Evolutionary conservation across 2,329 filamentous ascomycete species (phyloP).

Genomic region (Cladophialophora psammophila): DNA sequence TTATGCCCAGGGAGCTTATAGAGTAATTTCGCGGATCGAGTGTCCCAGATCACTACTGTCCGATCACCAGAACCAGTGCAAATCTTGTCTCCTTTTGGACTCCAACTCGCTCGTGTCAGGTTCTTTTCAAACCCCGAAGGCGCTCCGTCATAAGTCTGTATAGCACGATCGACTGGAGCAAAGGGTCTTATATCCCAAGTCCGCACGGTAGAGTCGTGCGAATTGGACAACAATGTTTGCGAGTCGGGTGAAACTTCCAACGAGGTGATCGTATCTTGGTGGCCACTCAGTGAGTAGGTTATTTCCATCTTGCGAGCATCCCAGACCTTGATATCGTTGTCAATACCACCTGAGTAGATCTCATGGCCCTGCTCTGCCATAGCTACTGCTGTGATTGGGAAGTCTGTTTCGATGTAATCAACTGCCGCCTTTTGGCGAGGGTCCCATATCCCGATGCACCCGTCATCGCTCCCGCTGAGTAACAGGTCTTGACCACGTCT

Average conservation of each 20-base stretch:
- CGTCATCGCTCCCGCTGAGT: slow-evolving; percentile 91
- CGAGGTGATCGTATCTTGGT: slow-evolving; percentile 90
- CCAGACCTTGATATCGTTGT: slow-evolving; percentile 98
- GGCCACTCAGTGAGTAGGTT: slow-evolving; percentile 85
- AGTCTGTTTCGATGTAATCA: slow-evolving; percentile 88
- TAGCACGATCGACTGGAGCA: slow-evolving; percentile 82
- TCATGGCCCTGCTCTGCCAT: slow-evolving; percentile 95
- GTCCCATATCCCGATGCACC: slow-evolving; percentile 94
- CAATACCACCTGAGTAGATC: slow-evolving; percentile 91
- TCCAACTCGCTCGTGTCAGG: slow-evolving; percentile 88
- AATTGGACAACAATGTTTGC: slow-evolving; percentile 86
- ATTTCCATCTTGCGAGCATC: slow-evolving; percentile 90
- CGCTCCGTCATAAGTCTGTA: slow-evolving; percentile 92
- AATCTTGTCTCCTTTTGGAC: slow-evolving; percentile 82
- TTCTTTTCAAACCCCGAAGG: slow-evolving; percentile 89
- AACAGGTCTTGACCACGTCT: slow-evolving; percentile 89
- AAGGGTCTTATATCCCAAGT: slow-evolving; percentile 98
- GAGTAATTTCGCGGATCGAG: slow-evolving; percentile 82
- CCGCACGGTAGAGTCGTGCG: slow-evolving; percentile 90
- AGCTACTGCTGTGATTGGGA: slow-evolving; percentile 88
- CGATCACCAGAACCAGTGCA: slow-evolving; percentile 89
- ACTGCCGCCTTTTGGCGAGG: slow-evolving; percentile 86
- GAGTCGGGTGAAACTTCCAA: slow-evolving; percentile 91
- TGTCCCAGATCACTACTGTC: slow-evolving; percentile 90
- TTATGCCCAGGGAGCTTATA: slow-evolving; percentile 97